phyloP scores from a whole-genome alignment of 306 rosid species.

The Sesbania bispinosa region DNA sequence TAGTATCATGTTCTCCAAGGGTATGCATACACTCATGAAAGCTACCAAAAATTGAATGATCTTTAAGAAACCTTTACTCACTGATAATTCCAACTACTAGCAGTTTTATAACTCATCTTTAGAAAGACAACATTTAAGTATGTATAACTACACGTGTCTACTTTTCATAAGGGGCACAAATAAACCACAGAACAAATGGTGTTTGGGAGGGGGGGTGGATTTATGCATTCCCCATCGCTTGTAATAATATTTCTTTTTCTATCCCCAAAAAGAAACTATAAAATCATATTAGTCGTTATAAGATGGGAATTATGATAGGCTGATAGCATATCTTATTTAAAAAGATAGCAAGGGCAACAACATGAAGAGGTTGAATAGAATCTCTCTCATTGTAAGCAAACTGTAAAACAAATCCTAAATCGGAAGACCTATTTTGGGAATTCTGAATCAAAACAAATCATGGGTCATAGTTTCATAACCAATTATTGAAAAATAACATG shows the following conservation, averaged over 20 bases:
- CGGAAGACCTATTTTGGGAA: neutral
- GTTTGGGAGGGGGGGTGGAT: too few species aligned
- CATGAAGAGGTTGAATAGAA: neutral
- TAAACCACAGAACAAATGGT: too few species aligned
- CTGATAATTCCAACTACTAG: neutral
- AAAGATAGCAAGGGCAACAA: neutral
- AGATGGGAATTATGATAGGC: neutral
- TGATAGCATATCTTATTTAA: neutral
- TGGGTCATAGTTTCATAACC: neutral
- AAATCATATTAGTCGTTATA: conserved; percentile 3
- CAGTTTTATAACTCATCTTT: neutral
- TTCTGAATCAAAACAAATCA: neutral
- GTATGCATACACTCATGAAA: conserved; percentile 14
- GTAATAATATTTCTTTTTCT: neutral
- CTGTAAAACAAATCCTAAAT: neutral
- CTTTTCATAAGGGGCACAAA: neutral
- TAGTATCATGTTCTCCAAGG: neutral
- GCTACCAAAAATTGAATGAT: neutral
- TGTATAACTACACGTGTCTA: neutral
- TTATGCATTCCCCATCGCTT: neutral
- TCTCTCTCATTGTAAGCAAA: conserved; percentile 12
- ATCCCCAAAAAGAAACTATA: neutral
- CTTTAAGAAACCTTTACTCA: neutral
- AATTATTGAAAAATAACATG: neutral
- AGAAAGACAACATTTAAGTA: neutral